Conservation (phyloP, 352 stramenopile genomes). For the Phytophthora nicotianae region DNA sequence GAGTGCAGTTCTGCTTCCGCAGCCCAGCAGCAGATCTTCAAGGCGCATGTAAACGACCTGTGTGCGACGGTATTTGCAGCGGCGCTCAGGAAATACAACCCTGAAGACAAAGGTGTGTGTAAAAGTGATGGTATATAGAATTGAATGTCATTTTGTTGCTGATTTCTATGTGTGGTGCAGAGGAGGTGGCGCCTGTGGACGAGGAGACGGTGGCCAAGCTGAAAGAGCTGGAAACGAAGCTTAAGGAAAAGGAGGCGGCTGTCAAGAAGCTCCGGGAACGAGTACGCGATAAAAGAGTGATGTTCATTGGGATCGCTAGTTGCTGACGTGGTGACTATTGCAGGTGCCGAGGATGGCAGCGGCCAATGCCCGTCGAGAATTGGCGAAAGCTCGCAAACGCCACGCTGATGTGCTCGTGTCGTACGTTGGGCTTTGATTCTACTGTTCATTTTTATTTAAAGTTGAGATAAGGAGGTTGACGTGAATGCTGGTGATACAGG, state of each 20-base stretch:
- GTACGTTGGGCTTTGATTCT: slow-evolving; percentile 23
- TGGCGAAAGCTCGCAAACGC: slow-evolving; percentile 63
- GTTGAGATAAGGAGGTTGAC: slow-evolving; percentile 3
- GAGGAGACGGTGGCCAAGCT: slow-evolving; percentile 45
- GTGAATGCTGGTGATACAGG: slow-evolving; percentile 3
- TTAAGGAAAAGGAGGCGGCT: slow-evolving; percentile 57
- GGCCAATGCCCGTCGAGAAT: slow-evolving; percentile 52
- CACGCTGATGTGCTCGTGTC: slow-evolving; percentile 54
- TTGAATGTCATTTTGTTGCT: background rate
- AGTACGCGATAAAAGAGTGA: slow-evolving; percentile 25
- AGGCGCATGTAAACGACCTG: slow-evolving; percentile 73
- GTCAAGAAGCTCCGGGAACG: slow-evolving; percentile 66
- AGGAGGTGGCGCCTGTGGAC: slow-evolving; percentile 70
- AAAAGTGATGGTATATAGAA: slow-evolving; percentile 3
- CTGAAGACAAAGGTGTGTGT: slow-evolving; percentile 53
- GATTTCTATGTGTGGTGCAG: slow-evolving; percentile 24
- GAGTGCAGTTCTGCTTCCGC: slow-evolving; percentile 57
- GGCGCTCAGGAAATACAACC: slow-evolving; percentile 74
- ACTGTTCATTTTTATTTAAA: too few species aligned
- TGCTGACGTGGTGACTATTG: background rate
- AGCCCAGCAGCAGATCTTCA: slow-evolving; percentile 77
- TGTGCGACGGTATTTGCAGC: slow-evolving; percentile 76
- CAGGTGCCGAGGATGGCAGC: slow-evolving; percentile 63
- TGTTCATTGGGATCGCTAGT: background rate
- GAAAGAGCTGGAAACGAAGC: slow-evolving; percentile 49